Conservation (phyloP, 2,329 filamentous ascomycete species). For the Paraphoma chrysanthemicola region DNA sequence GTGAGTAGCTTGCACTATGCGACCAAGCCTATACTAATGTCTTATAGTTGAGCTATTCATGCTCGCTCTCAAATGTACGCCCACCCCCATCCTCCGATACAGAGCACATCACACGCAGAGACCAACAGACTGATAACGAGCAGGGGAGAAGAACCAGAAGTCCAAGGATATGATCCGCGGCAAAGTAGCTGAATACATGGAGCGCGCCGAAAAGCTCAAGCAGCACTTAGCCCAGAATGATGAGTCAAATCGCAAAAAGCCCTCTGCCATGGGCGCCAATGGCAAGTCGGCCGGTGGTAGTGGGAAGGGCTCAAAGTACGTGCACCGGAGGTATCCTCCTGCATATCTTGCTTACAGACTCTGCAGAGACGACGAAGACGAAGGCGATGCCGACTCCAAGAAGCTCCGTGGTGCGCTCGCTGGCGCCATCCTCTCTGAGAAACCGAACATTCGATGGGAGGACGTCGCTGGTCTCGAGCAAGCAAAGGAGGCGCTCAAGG, state of each 20-base stretch:
- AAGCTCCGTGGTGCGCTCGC: conserved; percentile 90
- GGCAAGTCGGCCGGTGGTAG: conserved; percentile 69
- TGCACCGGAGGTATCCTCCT: not conserved
- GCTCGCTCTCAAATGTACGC: conserved; percentile 87
- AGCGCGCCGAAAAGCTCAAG: conserved; percentile 97
- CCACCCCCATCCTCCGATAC: not conserved
- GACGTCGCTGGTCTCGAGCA: conserved; percentile 94
- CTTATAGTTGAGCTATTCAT: conserved; percentile 87
- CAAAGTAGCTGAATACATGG: conserved; percentile 97
- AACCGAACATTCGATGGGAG: conserved; percentile 97
- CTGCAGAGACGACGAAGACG: conserved; percentile 62
- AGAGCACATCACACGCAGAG: not conserved
- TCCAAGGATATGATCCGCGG: conserved; percentile 97
- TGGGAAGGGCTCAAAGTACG: conserved; percentile 64
- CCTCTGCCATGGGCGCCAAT: conserved; percentile 75
- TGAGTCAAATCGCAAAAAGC: conserved; percentile 70
- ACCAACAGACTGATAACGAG: conserved; percentile 18
- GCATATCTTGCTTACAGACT: not conserved
- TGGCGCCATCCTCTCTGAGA: conserved; percentile 91
- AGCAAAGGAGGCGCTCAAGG: conserved; percentile 96
- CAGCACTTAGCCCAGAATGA: conserved; percentile 81
- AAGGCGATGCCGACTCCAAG: conserved; percentile 89
- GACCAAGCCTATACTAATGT: conserved; percentile 18
- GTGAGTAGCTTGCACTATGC: conserved; percentile 32
- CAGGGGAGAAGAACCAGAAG: conserved; percentile 91